Evolutionary conservation across 2,329 filamentous ascomycete species (phyloP), one percentile per base, ranked within the genome.

Genomic region (Myriosclerotinia duriaeana): DNA sequence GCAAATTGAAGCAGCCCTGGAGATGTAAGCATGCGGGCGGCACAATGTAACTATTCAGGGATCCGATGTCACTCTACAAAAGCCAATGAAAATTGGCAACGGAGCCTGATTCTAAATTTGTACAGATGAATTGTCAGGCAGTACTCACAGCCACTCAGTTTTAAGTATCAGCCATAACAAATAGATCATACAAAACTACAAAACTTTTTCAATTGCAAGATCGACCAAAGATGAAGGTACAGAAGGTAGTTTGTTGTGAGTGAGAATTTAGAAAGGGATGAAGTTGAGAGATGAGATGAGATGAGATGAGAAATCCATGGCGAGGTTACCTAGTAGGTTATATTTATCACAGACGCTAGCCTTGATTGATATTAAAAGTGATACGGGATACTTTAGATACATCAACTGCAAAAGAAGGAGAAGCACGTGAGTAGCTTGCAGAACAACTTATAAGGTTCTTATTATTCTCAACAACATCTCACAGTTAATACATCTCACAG

Each of bases 21-120:
- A n/a, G 26, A 26, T 26, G 20, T 60, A 60, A 60, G 30, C 6
- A 36, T 38, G 30, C 11, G 34, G 12, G n/a, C n/a, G n/a, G n/a
- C n/a, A n/a, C 44, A 44, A 61, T 61, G 58, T 50, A 38, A 61
- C 58, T 60, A 26, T 48, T 17, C 44, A 50, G 17, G 44, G 30
- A 50, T 60, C 34, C 17, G 22, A 34, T 34, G 44, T 46, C 15
- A 26, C 44, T 4, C 20, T 22, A 5, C 8, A 17, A 34, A 48
- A 48, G 42, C 56, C 40, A 46, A 50, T 38, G 42, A 15, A 22
- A 38, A 38, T 15, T 50, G 7, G 7, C 20, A 59, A 34, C 5
- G 36, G 9, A 59, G 7, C 20, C 30, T 36, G 42, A 38, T 36
- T 36, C 55, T 9, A 46, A 48, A 34, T 15, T 15, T 46, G 26